Evolutionary conservation across 2,329 filamentous ascomycete genomes (phyloP).

Genomic region (Rugonectria rugulosa): DNA sequence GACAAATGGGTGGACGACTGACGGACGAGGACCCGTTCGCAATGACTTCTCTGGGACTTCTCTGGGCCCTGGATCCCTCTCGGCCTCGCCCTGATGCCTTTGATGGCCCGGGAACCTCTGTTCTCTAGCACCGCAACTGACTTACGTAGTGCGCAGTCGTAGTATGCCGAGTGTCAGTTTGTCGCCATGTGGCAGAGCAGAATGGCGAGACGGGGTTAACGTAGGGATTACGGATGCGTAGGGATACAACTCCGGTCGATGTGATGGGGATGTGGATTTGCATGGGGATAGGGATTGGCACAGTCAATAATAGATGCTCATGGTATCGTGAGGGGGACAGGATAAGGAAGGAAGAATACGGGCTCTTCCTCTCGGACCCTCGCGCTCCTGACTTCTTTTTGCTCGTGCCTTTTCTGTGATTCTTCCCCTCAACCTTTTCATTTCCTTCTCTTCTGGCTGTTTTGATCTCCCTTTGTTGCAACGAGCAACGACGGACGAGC

Average conservation of each 20-base stretch:
- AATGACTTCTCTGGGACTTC: neutral
- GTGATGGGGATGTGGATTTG: conserved; percentile 18
- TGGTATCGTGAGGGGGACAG: neutral
- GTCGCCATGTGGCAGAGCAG: conserved; percentile 28
- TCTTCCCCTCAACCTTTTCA: conserved; percentile 6
- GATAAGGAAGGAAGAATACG: conserved; percentile 6
- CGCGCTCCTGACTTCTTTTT: neutral
- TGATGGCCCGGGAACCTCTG: neutral
- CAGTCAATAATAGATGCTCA: conserved; percentile 1
- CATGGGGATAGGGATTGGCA: conserved; percentile 14
- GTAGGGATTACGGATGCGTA: conserved; percentile 34
- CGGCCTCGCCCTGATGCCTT: neutral
- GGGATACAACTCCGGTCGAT: conserved; percentile 19
- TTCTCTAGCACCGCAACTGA: conserved; percentile 2
- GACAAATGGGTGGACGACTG: conserved; percentile 3
- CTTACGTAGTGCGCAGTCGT: conserved; percentile 15
- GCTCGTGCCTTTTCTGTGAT: conserved; percentile 4
- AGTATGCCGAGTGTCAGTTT: conserved; percentile 1
- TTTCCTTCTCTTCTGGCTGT: neutral
- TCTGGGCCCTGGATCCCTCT: conserved; percentile 7
- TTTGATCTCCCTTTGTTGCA: conserved; percentile 9
- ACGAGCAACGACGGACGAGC: conserved; percentile 15
- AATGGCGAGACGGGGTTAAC: conserved; percentile 22
- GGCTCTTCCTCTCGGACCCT: conserved; percentile 16
- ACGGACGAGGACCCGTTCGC: conserved; percentile 9